Base-by-base conservation (phyloP, 1,139 yeast genomes). In the Pichia sp. region DNA sequence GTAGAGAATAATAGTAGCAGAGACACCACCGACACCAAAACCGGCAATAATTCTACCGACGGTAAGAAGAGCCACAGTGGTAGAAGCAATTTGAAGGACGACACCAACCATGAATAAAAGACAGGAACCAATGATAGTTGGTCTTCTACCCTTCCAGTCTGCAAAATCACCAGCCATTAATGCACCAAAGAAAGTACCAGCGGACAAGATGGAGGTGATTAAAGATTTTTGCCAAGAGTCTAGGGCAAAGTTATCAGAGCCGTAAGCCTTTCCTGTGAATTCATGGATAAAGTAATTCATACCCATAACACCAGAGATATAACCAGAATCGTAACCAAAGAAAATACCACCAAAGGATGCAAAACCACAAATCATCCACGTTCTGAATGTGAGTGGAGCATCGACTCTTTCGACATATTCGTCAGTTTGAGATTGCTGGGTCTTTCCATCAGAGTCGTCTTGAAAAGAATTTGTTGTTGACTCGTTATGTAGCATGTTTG, bases 1-100 rank as follows among this genome's bases (percentile, higher is more conserved):
- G 57, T 79, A 79, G 58, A 80, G 61, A 29, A 86, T 85, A 38
- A 74, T 69, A 36, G 75, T 63, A 27, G 82, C 80, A 15, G 86
- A 69, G 27, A 79, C 71, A 29, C 69, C 67, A 50, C 88, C 88
- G 39, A 81, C 82, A 54, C 82, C 84, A 38, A 77, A 56, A 49
- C 82, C 82, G 23, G 81, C 69, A 51, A 78, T 65, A 36, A 72
- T 65, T 60, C 83, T 65, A 42, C 85, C 85, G 41, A 73, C 72
- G 54, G 62, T 72, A 56, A 64, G 58, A 53, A 76, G 55, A 14
- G 63, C 67, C 42, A 61, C 50, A 22, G 50, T 52, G 24, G 74
- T 61, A 10, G 83, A 60, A 34, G 75, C 78, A 33, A 73, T 68
- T 60, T 79, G 86, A 45, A 79, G 63, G 44, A 70, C 60, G 42